Percentiles rank a stretch among this genome's conserved stretches.
Conservation (phyloP, 1,139 yeast species). For the Blastobotrys malaysiensis region DNA sequence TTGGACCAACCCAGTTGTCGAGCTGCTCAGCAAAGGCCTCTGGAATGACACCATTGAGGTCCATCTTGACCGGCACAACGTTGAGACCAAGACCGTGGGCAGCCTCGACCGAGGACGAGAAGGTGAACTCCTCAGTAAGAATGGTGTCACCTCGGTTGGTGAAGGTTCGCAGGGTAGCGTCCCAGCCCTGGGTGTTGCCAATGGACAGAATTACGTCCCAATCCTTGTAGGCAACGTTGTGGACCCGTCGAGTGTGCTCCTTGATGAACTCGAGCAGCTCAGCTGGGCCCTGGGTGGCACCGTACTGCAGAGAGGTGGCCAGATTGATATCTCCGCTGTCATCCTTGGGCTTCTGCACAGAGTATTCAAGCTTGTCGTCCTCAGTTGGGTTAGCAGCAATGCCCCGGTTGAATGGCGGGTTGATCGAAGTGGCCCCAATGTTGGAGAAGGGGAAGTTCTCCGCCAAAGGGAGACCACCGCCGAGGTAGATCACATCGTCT, state of each 20-base stretch:
- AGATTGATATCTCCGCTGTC: slow-evolving; percentile 60
- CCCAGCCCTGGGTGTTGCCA: slow-evolving; percentile 91
- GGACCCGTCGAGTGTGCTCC: slow-evolving; percentile 74
- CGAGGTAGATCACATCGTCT: slow-evolving; percentile 80
- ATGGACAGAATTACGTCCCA: slow-evolving; percentile 62
- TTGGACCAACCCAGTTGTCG: slow-evolving; percentile 64
- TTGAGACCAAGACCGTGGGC: slow-evolving; percentile 68
- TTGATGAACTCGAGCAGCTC: slow-evolving; percentile 61
- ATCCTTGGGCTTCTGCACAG: slow-evolving; percentile 39
- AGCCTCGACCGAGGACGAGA: slow-evolving; percentile 79
- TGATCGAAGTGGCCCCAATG: slow-evolving; percentile 62
- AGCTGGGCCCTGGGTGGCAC: slow-evolving; percentile 72
- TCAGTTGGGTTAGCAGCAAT: slow-evolving; percentile 58
- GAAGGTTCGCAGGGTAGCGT: slow-evolving; percentile 74
- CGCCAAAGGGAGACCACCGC: slow-evolving; percentile 91
- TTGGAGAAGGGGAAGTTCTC: slow-evolving; percentile 90
- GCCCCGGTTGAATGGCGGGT: slow-evolving; percentile 71
- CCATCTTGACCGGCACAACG: slow-evolving; percentile 73
- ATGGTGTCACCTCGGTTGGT: slow-evolving; percentile 72
- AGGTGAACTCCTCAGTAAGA: slow-evolving; percentile 74
- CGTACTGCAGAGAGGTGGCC: slow-evolving; percentile 86
- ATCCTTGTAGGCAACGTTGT: slow-evolving; percentile 52
- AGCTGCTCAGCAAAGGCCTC: slow-evolving; percentile 58
- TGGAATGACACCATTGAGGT: slow-evolving; percentile 73
- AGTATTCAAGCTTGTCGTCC: slow-evolving; percentile 44